Evolutionary conservation across 345 rosid genomes (phyloP).

Genomic region (Iberis pinnata): DNA sequence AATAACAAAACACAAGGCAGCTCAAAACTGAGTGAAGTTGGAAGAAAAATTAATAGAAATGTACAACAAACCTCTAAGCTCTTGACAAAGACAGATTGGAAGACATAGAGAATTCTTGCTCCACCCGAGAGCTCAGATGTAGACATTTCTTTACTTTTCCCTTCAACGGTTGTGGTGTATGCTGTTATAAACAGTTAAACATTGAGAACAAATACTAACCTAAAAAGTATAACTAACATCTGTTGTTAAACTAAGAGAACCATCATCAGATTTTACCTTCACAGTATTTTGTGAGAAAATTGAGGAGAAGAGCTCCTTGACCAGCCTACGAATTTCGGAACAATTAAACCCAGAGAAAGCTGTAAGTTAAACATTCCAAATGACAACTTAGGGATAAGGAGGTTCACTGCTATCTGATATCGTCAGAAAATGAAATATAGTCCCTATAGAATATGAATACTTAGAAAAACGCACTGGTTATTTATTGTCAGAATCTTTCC

Average conservation of each 20-base stretch:
- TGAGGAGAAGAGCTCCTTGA: constrained; percentile 82
- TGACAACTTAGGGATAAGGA: no score
- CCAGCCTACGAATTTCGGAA: constrained; percentile 52
- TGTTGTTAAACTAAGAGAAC: background rate
- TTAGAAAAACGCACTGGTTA: background rate
- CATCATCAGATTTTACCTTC: constrained; percentile 49
- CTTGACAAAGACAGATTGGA: constrained; percentile 84
- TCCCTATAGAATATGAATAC: background rate
- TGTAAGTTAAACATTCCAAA: no score
- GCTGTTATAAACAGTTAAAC: constrained; percentile 43
- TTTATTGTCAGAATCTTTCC: background rate
- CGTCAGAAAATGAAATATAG: no score
- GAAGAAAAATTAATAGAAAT: background rate
- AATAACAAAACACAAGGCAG: constrained; percentile 2
- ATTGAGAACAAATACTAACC: constrained; percentile 3
- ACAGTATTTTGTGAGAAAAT: constrained; percentile 72
- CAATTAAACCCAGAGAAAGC: background rate
- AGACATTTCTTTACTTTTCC: constrained; percentile 89
- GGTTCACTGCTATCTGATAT: no score
- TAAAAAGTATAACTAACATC: background rate
- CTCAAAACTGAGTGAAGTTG: background rate
- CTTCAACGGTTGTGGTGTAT: constrained; percentile 80
- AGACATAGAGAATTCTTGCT: constrained; percentile 84
- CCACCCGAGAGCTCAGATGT: constrained; percentile 90
- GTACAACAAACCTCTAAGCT: constrained; percentile 68